Conservation (phyloP, 257 asterid species). For the Nicotiana tomentosiformis region DNA sequence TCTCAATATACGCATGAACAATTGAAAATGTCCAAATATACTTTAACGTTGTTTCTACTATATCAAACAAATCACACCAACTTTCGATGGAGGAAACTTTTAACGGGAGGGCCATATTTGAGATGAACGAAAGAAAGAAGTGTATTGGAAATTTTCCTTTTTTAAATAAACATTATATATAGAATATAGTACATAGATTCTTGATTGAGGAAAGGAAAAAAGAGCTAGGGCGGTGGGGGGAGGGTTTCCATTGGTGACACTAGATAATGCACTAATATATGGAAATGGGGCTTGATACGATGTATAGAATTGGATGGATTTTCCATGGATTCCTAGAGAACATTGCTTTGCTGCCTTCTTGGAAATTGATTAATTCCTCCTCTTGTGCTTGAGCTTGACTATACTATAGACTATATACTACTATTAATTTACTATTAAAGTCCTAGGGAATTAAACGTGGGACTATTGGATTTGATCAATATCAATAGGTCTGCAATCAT, state of each 20-base stretch:
- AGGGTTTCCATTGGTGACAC: too few relatives aligned
- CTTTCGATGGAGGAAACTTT: too few relatives aligned
- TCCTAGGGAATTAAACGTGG: slow-evolving; percentile 23
- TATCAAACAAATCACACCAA: too few relatives aligned
- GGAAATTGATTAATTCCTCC: not conserved
- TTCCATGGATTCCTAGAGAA: slow-evolving; percentile 12
- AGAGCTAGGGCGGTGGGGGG: too few relatives aligned
- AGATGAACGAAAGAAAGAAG: too few relatives aligned
- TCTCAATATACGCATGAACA: too few relatives aligned
- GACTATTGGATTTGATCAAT: slow-evolving; percentile 22
- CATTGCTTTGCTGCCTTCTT: not conserved
- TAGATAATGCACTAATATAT: not conserved
- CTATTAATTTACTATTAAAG: not conserved
- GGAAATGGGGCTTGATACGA: not conserved
- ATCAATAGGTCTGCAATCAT: slow-evolving; percentile 26
- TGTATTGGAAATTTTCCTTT: too few relatives aligned
- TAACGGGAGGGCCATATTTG: too few relatives aligned
- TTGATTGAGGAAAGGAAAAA: not conserved
- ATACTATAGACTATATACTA: not conserved
- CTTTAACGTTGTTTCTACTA: too few relatives aligned
- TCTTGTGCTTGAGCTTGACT: slow-evolving; percentile 24
- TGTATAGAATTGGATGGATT: not conserved
- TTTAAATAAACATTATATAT: too few relatives aligned
- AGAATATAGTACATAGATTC: not conserved
- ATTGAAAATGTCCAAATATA: too few relatives aligned